Evolutionary conservation across 2,329 filamentous ascomycete genomes (phyloP), one percentile per base, ranked within the genome.

Genomic region (Colletotrichum lindemuthianum): DNA sequence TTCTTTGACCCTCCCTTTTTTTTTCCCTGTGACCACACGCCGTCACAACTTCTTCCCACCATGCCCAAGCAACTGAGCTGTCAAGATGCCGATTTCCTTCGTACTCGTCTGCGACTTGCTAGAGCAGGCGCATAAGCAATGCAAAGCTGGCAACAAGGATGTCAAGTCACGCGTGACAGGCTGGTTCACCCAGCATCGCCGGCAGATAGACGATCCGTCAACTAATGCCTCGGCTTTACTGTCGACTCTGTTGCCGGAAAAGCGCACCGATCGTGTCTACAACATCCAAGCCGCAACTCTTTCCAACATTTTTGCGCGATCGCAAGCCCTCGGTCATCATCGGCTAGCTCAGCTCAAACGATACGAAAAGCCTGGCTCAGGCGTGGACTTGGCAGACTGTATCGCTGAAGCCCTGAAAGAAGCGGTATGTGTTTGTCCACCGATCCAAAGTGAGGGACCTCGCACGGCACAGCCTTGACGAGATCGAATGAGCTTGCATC

Each of bases 251-350:
- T 84, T 96, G 0, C 92, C 93, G 0, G 89, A 93, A 67, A 88
- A 85, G 68, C 84, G 93, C 57, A 89, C 88, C 3, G 93, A 97
- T 72, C 86, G 92, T 34, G 91, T 95, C 2, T 97, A 94, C 73
- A 85, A 83, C 41, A 81, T 97, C 1, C 87, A 92, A 71, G 79
- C 86, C 6, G 73, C 78, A 8, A 82, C 79, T 0, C 80, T 97
- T 0, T 86, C 89, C 60, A 86, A 84, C 55, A 85, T 92, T n/a
- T 82, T 97, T 13, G 86, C 84, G 3, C 85, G 88, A 37, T 86
- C 65, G 16, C 81, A 95, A n/a, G 76, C 84, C 5, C 82, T 97
- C 32, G 88, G 90, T 1, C 77, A 80, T 3, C 86, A 84, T 3
- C 85, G 92, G 12, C 81, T 84, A 34, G 77, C 78, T 12, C 84